Base-by-base conservation (phyloP, 192 early-diverging fungal species). In the Podila clonocystis region DNA sequence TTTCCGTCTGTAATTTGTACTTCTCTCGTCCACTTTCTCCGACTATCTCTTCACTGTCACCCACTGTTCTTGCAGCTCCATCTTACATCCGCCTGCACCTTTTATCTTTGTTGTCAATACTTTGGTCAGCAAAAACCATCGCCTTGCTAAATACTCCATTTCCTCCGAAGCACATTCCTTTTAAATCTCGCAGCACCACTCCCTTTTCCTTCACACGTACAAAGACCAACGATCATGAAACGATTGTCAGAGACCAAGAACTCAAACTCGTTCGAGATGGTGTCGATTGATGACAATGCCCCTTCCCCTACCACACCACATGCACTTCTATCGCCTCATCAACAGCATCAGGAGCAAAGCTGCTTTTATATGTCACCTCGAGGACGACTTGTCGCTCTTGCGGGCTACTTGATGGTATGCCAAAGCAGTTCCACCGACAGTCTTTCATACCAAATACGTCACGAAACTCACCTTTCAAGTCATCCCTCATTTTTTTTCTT, bases 261-360 rank as follows among this genome's bases (percentile, higher is more conserved):
- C 33, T 71, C 75, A 24, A 62, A 48, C 58, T 77, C 75, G 1
- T 77, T 77, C 28, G 68, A 77, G 50, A 13, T 77, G 9, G 68
- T 77, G 17, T 60, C 58, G 24, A 71, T 77, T 36, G 75, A 71
- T 29, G 68, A 67, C 29, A 38, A 60, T 11, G 33, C 30, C 65
- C 45, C 55, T 19, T n/a, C 20, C 28, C 34, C 28, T 24, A 12
- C 74, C 11, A 13, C 57, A 8, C 57, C 57, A 24, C 62, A 70
- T 2, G 30, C 50, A n/a, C 34, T 50, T 9, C 9, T 58, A 41
- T 30, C 36, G 45, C 48, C 22, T 30, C 5, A 65, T 20, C 50
- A 4, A 12, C 49, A 41, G 5, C 28, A 31, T 0, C 20, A 24
- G 52, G n/a, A 26, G 52, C 20, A 55, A 55, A 55, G 52, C 11